phyloP scores from a whole-genome alignment of 2,329 filamentous ascomycete genomes.

The Waltergamsia citrina region DNA sequence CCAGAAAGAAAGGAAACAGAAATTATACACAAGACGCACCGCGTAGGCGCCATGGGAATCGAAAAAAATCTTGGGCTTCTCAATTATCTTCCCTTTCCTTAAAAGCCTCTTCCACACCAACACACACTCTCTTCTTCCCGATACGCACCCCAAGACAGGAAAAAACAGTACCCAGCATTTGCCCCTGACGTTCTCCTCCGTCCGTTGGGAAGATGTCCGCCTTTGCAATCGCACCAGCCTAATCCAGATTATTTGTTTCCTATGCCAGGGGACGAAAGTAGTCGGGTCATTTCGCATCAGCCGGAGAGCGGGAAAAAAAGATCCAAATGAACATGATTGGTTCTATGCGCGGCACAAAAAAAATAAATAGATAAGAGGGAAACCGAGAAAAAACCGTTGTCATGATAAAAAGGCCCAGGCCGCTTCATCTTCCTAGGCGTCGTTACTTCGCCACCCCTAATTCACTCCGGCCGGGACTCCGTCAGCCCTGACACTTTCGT shows the following conservation, averaged over 20 bases:
- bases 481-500: neutral
- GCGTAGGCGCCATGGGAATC: no score
- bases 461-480: neutral
- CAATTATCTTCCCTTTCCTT: no score
- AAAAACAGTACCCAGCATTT: neutral
- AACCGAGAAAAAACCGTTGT: conserved; percentile 3
- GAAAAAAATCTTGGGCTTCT: no score
- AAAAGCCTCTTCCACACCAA: no score
- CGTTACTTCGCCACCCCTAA: neutral
- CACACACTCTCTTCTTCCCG: no score
- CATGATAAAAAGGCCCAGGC: neutral
- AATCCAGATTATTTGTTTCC: no score
- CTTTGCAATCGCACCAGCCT: no score
- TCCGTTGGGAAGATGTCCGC: no score
- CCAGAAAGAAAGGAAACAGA: no score
- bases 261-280: neutral
- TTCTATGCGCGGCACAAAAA: conserved; percentile 6
- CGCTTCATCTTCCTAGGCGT: neutral
- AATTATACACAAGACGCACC: no score
- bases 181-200: no score
- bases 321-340: conserved; percentile 9
- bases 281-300: neutral
- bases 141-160: no score
- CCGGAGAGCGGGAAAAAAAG: conserved; percentile 7
- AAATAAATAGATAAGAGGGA: conserved; percentile 5